Base-by-base conservation (phyloP, 2,329 filamentous ascomycete genomes). In the Scolecobasidium constrictum region DNA sequence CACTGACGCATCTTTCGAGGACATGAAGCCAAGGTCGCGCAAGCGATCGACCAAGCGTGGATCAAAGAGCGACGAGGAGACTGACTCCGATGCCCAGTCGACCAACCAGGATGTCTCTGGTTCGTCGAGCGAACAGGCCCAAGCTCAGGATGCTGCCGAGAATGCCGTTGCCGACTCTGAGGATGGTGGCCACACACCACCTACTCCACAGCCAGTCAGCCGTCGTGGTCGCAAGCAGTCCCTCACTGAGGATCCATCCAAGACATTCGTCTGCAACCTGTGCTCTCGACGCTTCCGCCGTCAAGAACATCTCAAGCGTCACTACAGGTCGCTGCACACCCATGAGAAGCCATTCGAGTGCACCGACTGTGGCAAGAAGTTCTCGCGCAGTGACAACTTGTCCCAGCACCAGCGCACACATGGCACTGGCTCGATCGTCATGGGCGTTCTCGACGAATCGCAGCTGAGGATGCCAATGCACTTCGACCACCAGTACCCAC, bases 341-440 rank as follows among this genome's bases (percentile, higher is more conserved):
- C 83, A 94, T 59, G 92, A 96, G 62, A 98, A 96, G 79, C 92
- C 92, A 4, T 98, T 96, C 56, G 86, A 94, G 68, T 98, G 92
- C 73, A 77, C 80, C 51, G 90, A 98, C 68, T 98, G 92, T 58
- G 90, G 92, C 55, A 98, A 98, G 82, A 95, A 94, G 72, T 98
- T 96, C 69, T 96, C 90, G 16, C 83, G 92, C 55, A 94, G 86
- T 54, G 92, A 98, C 68, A 98, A 98, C 71, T 77, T 98, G 13
- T 85, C 87, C 18, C 92, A 98, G 67, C 92, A 98, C 61, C 82
- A 92, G 50, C 80, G 92, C 49, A 98, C 92, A 4, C 92, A 98
- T 58, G 87, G 87, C 44, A 83, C 81, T 46, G 86, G 87, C 48
- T 85, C 87, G 47, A 84, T 95, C 51, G 81, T 93, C 56, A 90